Evolutionary conservation across 164 flowering plant species (phyloP).

Genomic region (Platanus orientalis): DNA sequence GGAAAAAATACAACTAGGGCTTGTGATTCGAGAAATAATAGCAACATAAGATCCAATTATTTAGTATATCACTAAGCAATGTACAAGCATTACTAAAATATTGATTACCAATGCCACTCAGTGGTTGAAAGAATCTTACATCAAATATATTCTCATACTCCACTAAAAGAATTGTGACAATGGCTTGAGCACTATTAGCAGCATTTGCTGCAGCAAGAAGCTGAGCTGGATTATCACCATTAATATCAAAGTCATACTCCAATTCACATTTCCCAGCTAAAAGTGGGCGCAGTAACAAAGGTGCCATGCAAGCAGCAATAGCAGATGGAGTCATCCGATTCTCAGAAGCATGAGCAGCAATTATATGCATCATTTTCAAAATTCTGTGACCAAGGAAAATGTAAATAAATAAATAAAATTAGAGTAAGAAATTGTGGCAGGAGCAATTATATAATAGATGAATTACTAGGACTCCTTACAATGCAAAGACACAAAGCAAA

Average conservation of each 20-base stretch:
- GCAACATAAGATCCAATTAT: too few relatives aligned
- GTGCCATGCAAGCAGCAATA: slow-evolving; percentile 99
- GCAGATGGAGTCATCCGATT: slow-evolving; percentile 93
- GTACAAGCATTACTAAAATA: too few relatives aligned
- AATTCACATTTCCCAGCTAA: slow-evolving; percentile 91
- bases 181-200: slow-evolving; percentile 99
- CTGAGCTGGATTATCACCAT: slow-evolving; percentile 87
- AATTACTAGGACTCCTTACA: too few relatives aligned
- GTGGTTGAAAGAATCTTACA: slow-evolving; percentile 64
- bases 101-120: too few relatives aligned
- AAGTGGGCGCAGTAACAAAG: slow-evolving; percentile 95
- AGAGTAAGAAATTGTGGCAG: too few relatives aligned
- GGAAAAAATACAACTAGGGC: too few relatives aligned
- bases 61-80: too few relatives aligned
- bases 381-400: too few relatives aligned
- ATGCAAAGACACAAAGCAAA: too few relatives aligned
- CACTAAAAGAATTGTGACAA: slow-evolving; percentile 75
- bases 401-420: too few relatives aligned
- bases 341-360: slow-evolving; percentile 69
- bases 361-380: slow-evolving; percentile 86
- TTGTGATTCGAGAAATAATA: too few relatives aligned
- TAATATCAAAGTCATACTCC: slow-evolving; percentile 68
- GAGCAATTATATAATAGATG: too few relatives aligned
- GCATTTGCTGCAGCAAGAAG: slow-evolving; percentile 98
- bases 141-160: slow-evolving; percentile 81